Percentiles rank a stretch among this genome's conserved stretches.
Evolutionary conservation across 2,329 filamentous ascomycete genomes (phyloP).

Genomic region (Neopestalotiopsis sp.): DNA sequence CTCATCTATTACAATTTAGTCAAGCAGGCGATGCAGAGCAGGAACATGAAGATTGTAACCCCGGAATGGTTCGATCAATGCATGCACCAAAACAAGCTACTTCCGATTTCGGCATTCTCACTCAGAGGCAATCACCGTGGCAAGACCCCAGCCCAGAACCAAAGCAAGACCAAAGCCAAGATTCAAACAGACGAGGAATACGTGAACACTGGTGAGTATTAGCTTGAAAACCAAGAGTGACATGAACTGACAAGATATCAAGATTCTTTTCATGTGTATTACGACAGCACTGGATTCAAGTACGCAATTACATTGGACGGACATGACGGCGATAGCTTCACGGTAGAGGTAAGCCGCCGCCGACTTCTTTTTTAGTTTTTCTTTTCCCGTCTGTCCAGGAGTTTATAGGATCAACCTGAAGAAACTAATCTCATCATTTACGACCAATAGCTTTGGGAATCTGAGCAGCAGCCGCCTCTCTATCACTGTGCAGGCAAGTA

Average conservation of each 20-base stretch:
- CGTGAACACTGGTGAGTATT: slow-evolving; percentile 55
- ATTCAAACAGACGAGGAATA: slow-evolving; percentile 43
- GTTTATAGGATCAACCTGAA: not conserved
- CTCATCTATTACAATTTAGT: slow-evolving; percentile 33
- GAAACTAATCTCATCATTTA: not conserved
- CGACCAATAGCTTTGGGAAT: slow-evolving; percentile 71
- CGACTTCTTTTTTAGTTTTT: not conserved
- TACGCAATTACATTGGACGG: slow-evolving; percentile 70
- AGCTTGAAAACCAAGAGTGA: not conserved
- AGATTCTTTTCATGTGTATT: slow-evolving; percentile 71
- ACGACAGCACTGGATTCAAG: slow-evolving; percentile 64
- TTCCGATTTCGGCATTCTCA: slow-evolving; percentile 48
- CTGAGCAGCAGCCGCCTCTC: slow-evolving; percentile 59
- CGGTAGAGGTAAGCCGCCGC: slow-evolving; percentile 58
- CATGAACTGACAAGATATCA: not conserved
- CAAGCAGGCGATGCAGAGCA: slow-evolving; percentile 42
- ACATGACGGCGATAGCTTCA: slow-evolving; percentile 63
- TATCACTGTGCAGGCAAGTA: slow-evolving; percentile 66
- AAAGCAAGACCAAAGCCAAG: slow-evolving; percentile 38
- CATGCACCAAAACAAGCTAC: slow-evolving; percentile 32
- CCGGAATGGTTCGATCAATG: slow-evolving; percentile 61
- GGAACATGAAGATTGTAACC: slow-evolving; percentile 49
- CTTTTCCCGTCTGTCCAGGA: too few relatives aligned
- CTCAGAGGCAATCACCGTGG: slow-evolving; percentile 37
- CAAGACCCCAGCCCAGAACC: slow-evolving; percentile 39